Evolutionary conservation across 805 yeast genomes (phyloP).

Genomic region (Lipomyces kockii): DNA sequence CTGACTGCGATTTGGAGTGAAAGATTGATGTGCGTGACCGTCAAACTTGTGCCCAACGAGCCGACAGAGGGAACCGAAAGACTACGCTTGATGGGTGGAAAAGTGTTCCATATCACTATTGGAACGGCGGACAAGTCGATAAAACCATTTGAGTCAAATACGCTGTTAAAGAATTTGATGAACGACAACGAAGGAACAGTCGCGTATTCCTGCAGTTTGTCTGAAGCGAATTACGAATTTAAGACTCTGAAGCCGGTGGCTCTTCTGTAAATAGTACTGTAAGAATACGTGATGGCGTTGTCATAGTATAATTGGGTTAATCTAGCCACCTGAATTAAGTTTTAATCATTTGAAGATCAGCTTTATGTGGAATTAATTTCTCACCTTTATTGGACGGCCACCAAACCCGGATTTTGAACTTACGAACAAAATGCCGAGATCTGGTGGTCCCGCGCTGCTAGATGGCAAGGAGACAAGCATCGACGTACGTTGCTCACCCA

Average conservation of each 20-base stretch:
- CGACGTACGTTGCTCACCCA: too few relatives aligned
- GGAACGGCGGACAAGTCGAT: slow-evolving; percentile 58
- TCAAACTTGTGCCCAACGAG: slow-evolving; percentile 53
- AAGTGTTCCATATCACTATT: slow-evolving; percentile 70
- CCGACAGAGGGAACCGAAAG: slow-evolving; percentile 53
- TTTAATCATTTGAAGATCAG: neutral
- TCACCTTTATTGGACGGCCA: too few relatives aligned
- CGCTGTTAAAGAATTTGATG: neutral
- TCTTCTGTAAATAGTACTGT: neutral
- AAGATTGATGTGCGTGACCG: slow-evolving; percentile 45
- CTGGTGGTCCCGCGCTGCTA: too few relatives aligned
- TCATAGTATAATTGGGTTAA: too few relatives aligned
- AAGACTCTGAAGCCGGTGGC: neutral
- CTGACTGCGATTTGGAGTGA: slow-evolving; percentile 16
- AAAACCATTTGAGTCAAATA: slow-evolving; percentile 60
- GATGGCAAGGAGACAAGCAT: too few relatives aligned
- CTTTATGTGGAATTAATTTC: neutral
- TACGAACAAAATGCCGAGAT: too few relatives aligned
- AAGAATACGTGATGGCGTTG: neutral
- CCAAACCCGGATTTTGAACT: too few relatives aligned
- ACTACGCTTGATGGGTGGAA: slow-evolving; percentile 48
- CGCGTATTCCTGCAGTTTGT: neutral
- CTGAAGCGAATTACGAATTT: neutral
- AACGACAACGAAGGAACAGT: neutral
- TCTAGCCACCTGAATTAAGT: neutral